phyloP scores from a whole-genome alignment of 1,284 basidiomycete genomes.

The Microbotryum intermedium region DNA sequence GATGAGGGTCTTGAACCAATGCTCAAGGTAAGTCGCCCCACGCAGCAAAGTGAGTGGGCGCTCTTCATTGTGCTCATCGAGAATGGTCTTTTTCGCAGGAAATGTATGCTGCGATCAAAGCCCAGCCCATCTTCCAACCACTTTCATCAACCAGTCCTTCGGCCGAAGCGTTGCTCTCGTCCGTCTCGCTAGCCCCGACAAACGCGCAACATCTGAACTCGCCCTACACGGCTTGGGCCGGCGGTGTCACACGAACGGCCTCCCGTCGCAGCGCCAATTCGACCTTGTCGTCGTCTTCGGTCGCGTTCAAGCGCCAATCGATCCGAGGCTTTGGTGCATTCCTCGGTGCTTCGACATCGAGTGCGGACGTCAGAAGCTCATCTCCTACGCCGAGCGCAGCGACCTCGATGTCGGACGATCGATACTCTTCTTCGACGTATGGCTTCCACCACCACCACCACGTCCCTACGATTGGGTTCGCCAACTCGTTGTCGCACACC shows the following conservation, averaged over 20 bases:
- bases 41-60: no score
- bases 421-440: no score
- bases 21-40: slow-evolving; percentile 63
- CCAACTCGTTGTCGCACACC: slow-evolving; percentile 86
- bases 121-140: slow-evolving; percentile 81
- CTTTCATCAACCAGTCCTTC: slow-evolving; percentile 19
- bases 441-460: slow-evolving; percentile 9
- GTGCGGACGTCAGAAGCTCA: slow-evolving; percentile 22
- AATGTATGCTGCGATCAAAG: slow-evolving; percentile 85
- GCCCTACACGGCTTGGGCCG: slow-evolving; percentile 30
- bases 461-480: slow-evolving; percentile 56
- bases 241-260: slow-evolving; percentile 19
- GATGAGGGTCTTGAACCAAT: slow-evolving; percentile 73
- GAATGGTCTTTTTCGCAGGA: slow-evolving; percentile 50
- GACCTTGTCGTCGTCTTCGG: not conserved
- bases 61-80: not conserved
- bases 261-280: slow-evolving; percentile 25
- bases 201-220: slow-evolving; percentile 3
- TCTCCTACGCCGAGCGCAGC: slow-evolving; percentile 83
- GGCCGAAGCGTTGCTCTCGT: not conserved
- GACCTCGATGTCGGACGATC: slow-evolving; percentile 66
- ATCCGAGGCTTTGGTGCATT: slow-evolving; percentile 32
- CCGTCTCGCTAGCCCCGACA: slow-evolving; percentile 9
- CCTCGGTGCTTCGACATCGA: slow-evolving; percentile 22
- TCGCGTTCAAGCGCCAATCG: slow-evolving; percentile 31